phyloP scores from a whole-genome alignment of 176 grass and related monocot species.

The Carex parvula region DNA sequence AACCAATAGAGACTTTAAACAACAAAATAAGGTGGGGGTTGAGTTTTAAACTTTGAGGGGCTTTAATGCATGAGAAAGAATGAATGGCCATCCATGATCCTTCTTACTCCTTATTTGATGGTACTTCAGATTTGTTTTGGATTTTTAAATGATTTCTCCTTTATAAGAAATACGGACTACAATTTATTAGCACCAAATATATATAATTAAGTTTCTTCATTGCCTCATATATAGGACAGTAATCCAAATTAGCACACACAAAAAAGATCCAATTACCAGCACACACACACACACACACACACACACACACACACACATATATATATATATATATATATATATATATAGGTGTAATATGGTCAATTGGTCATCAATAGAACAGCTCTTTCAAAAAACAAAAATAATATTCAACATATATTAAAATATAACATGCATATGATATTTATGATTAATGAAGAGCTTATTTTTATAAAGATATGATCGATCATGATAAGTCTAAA shows the following conservation, averaged over 20 bases:
- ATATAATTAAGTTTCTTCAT: too few species aligned
- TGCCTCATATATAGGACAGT: too few species aligned
- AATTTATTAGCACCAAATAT: background rate
- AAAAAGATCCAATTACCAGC: too few species aligned
- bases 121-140: too few species aligned
- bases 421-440: background rate
- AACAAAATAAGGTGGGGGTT: background rate
- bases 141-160: background rate
- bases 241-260: too few species aligned
- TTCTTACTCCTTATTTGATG: background rate
- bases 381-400: too few species aligned
- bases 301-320: too few species aligned
- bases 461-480: background rate
- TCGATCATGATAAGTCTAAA: background rate
- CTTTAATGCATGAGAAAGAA: background rate
- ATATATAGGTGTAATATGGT: too few species aligned
- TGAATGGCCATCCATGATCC: background rate
- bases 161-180: background rate
- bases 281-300: too few species aligned
- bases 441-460: background rate
- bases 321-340: too few species aligned
- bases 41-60: too few species aligned
- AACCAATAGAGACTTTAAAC: background rate
- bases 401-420: background rate
- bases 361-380: too few species aligned